Evolutionary conservation across 768 basidiomycete species (phyloP).

Genomic region (Auricularia cornea): DNA sequence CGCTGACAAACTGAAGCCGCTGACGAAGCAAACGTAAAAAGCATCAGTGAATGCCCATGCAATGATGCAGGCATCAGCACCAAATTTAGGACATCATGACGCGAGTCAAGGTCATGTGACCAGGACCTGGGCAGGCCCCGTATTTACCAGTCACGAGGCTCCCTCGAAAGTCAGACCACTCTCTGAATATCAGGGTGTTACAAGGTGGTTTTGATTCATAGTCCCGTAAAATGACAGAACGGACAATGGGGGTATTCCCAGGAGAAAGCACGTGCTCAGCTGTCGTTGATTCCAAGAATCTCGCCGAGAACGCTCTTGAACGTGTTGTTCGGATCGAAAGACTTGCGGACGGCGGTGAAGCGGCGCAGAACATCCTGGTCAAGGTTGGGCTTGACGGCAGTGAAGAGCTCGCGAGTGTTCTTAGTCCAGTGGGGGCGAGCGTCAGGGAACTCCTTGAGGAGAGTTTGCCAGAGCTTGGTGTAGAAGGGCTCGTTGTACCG

Average conservation of each 20-base stretch:
- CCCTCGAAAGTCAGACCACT: neutral
- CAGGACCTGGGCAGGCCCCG: no score
- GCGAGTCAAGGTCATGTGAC: no score
- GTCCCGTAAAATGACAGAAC: neutral
- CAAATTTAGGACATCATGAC: no score
- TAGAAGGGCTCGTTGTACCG: neutral
- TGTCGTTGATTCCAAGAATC: neutral
- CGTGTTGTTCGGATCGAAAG: neutral
- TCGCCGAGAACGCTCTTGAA: constrained; percentile 1
- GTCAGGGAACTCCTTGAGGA: constrained; percentile 1
- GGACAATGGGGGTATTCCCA: neutral
- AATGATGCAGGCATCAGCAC: no score
- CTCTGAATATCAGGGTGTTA: neutral
- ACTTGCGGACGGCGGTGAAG: neutral
- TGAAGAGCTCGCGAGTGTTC: neutral
- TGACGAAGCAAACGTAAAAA: no score
- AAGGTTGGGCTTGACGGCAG: neutral
- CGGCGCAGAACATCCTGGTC: neutral
- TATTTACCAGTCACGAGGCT: no score
- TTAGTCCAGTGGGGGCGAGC: neutral
- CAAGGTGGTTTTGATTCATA: neutral
- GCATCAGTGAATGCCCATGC: no score
- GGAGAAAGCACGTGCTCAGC: neutral
- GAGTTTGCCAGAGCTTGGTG: neutral
- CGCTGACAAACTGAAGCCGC: neutral